phyloP scores from a whole-genome alignment of 495 filamentous ascomycete genomes.

The Aspergillus olivimuriae region DNA sequence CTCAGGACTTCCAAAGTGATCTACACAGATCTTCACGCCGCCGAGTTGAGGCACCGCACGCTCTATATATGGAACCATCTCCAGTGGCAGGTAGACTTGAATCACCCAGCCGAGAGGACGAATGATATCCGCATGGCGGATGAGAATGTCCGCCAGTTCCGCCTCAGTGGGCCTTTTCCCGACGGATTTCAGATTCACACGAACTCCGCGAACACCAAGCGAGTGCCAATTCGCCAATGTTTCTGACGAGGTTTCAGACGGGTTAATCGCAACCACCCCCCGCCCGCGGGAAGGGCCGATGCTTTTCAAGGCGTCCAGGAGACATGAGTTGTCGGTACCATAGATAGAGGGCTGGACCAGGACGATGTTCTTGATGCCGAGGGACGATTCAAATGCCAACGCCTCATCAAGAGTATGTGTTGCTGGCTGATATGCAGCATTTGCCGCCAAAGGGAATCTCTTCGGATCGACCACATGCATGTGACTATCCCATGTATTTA shows the following conservation, averaged over 20 bases:
- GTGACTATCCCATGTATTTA: conserved; percentile 44
- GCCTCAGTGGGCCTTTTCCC: conserved; percentile 27
- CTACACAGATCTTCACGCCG: conserved; percentile 42
- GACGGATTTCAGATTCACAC: conserved; percentile 44
- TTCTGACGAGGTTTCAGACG: conserved; percentile 21
- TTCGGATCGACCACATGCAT: conserved; percentile 47
- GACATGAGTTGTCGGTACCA: conserved; percentile 47
- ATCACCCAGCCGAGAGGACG: conserved; percentile 41
- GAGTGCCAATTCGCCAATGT: conserved; percentile 41
- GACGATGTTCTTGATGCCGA: conserved; percentile 38
- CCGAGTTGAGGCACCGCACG: conserved; percentile 34
- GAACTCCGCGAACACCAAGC: conserved; percentile 44
- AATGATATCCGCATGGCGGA: conserved; percentile 38
- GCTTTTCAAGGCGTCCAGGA: conserved; percentile 36
- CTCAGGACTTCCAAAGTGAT: conserved; percentile 46
- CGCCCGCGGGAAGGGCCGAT: conserved; percentile 39
- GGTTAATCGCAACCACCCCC: conserved; percentile 45
- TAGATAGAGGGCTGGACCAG: conserved; percentile 49
- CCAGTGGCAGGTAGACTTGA: conserved; percentile 41
- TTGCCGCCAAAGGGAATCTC: conserved; percentile 28
- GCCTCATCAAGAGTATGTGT: conserved; percentile 33
- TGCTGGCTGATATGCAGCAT: conserved; percentile 34
- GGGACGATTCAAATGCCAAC: conserved; percentile 30
- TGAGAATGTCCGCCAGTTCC: conserved; percentile 29
- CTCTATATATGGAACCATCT: conserved; percentile 36